Percentiles rank a stretch among this genome's conserved stretches.
Conservation (phyloP, 306 rosid genomes). For the Hylodesmum podocarpum region DNA sequence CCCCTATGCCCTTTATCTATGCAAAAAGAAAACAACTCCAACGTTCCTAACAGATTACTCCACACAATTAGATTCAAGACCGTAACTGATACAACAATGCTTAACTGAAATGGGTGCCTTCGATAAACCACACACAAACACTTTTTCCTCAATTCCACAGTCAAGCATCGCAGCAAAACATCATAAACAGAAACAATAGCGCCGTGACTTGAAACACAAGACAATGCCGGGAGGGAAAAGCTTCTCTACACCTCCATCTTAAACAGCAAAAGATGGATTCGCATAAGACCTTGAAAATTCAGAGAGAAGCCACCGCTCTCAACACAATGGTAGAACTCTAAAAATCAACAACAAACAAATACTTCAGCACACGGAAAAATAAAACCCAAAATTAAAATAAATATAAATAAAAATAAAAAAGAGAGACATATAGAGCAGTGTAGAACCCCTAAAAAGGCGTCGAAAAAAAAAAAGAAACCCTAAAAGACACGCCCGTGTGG, state of each 20-base stretch:
- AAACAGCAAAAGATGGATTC: slow-evolving; percentile 52
- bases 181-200: not conserved
- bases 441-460: slow-evolving; percentile 16
- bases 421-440: slow-evolving; percentile 45
- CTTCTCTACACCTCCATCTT: slow-evolving; percentile 61
- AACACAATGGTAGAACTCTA: slow-evolving; percentile 27
- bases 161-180: slow-evolving; percentile 23
- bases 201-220: slow-evolving; percentile 22
- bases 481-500: slow-evolving; percentile 18
- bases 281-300: slow-evolving; percentile 43
- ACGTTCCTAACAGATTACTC: slow-evolving; percentile 14
- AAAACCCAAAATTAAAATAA: not conserved
- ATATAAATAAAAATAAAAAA: not conserved
- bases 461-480: slow-evolving; percentile 55
- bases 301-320: slow-evolving; percentile 25
- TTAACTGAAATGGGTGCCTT: not conserved
- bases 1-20: not conserved
- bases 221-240: slow-evolving; percentile 33
- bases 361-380: slow-evolving; percentile 28
- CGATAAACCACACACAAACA: slow-evolving; percentile 1
- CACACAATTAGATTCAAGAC: slow-evolving; percentile 30
- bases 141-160: slow-evolving; percentile 1
- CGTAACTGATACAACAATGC: slow-evolving; percentile 31
- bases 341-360: slow-evolving; percentile 26
- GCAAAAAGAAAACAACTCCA: not conserved